Base-by-base conservation (phyloP, 2,329 filamentous ascomycete genomes). In the Fusarium napiforme region DNA sequence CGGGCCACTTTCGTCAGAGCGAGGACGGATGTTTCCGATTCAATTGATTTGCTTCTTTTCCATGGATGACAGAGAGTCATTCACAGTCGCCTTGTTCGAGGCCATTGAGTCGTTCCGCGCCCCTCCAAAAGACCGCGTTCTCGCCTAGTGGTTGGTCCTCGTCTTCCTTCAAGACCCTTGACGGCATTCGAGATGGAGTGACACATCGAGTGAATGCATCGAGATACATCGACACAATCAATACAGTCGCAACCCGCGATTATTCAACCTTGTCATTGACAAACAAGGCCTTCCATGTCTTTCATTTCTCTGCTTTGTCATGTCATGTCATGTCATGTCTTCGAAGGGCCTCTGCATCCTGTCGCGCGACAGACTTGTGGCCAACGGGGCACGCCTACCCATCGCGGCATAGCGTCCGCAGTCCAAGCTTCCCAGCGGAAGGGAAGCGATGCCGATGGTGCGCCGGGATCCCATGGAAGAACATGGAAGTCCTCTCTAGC, bases 401-500 rank as follows among this genome's bases (percentile, higher is more conserved):
- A 56, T 71, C 62, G 9, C n/a, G 73, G 76, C 46, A 69, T 75
- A 78, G 76, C 61, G 76, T 64, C 76, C 73, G 69, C 57, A 53
- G 50, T 65, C 67, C 64, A 69, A 64, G 57, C 71, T 65, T 75
- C 64, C 76, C 74, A 77, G 68, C 64, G 50, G 74, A 73, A 73
- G 67, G 74, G 75, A 76, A 78, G 61, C 70, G 75, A 77, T 61
- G 63, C 57, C 68, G 67, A 62, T 64, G 53, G 64, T 60, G 55
- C 42, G 66, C 64, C 71, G 60, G 73, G 72, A 73, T 55, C 26
- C 64, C 64, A 73, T 76, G 55, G 73, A 75, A 77, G 46, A 69
- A 57, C 64, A 74, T 77, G 75, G 76, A 77, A 78, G 70, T 59
- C 14, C 50, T 34, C 65, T 67, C 68, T 75, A 74, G 64, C 59